Evolutionary conservation across 768 basidiomycete species (phyloP).

Genomic region (Albatrellus ellisii): DNA sequence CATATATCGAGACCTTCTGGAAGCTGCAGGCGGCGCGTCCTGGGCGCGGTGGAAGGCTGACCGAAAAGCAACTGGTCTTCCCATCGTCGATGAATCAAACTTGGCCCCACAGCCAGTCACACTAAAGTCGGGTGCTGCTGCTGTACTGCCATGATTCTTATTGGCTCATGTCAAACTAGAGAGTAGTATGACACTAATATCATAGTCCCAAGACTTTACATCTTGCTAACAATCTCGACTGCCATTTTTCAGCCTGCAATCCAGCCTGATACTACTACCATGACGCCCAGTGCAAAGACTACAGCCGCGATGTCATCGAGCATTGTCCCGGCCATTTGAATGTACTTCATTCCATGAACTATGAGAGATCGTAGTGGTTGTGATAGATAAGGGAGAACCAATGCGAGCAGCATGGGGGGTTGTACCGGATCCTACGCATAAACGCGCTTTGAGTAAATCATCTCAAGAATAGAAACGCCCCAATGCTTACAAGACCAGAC

Average conservation of each 20-base stretch:
- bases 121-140: conserved; percentile 13
- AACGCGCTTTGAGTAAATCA: background rate
- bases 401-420: conserved; percentile 43
- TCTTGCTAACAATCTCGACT: no score
- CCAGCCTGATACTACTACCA: conserved; percentile 21
- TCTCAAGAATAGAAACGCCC: background rate
- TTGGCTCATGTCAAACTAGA: no score
- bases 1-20: conserved; percentile 62
- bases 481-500: conserved; percentile 43
- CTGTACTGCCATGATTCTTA: conserved; percentile 8
- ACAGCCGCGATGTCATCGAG: conserved; percentile 61
- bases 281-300: conserved; percentile 59
- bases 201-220: no score
- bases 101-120: background rate
- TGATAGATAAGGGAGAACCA: conserved; percentile 56
- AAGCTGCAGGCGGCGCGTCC: conserved; percentile 41
- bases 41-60: conserved; percentile 46
- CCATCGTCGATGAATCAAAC: conserved; percentile 22
- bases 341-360: conserved; percentile 48
- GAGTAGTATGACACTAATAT: no score
- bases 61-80: conserved; percentile 31
- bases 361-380: conserved; percentile 50
- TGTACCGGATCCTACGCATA: conserved; percentile 38
- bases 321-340: conserved; percentile 52
- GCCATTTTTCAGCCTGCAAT: conserved; percentile 2